phyloP scores from a whole-genome alignment of 345 rosid genomes.

The Syzygium aromaticum region DNA sequence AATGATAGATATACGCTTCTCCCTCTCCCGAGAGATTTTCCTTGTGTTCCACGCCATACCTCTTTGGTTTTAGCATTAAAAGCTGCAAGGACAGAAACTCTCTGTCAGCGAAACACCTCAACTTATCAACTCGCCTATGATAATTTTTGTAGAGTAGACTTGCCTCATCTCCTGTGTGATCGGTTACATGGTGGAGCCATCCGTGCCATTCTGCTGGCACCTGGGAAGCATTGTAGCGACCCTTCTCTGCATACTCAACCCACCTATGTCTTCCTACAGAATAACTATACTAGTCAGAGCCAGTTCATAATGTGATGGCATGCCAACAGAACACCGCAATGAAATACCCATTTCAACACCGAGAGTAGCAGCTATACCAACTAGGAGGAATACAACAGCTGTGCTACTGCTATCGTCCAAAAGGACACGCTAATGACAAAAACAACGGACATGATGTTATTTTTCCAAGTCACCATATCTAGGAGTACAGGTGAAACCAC shows the following conservation, averaged over 20 bases:
- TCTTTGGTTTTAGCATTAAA: constrained; percentile 80
- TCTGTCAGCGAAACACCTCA: not conserved
- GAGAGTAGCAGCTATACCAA: not conserved
- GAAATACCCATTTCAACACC: not conserved
- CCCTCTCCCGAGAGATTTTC: constrained; percentile 94
- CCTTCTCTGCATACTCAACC: constrained; percentile 87
- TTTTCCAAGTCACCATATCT: not conserved
- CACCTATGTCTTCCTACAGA: constrained; percentile 82
- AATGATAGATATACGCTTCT: constrained; percentile 70
- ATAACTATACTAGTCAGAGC: not conserved
- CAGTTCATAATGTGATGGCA: not conserved
- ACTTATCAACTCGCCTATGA: not conserved
- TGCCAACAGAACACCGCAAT: not conserved
- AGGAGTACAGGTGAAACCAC: not conserved
- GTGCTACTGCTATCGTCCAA: not conserved
- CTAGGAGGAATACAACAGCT: not conserved
- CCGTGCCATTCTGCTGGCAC: constrained; percentile 99
- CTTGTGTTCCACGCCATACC: constrained; percentile 84
- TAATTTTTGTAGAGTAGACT: not conserved
- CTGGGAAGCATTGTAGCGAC: constrained; percentile 91
- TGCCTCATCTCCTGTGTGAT: constrained; percentile 97
- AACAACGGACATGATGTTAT: not conserved
- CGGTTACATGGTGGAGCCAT: constrained; percentile 90
- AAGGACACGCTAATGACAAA: not conserved
- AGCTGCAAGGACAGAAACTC: constrained; percentile 38